phyloP scores from a whole-genome alignment of 176 grass and related monocot genomes.

The Oryza glaberrima region DNA sequence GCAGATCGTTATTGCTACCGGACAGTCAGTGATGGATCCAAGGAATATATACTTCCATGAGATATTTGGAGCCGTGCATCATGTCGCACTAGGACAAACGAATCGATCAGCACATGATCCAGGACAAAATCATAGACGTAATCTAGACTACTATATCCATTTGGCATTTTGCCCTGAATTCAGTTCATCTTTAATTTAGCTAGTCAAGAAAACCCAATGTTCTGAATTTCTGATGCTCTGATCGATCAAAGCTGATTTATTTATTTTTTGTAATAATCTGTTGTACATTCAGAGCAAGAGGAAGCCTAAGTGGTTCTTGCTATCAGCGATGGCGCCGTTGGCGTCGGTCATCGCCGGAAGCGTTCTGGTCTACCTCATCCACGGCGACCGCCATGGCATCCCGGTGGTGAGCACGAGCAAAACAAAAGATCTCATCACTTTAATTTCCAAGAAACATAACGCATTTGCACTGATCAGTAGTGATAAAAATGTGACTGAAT shows the following conservation, averaged over 20 bases:
- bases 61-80: not conserved
- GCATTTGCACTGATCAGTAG: not conserved
- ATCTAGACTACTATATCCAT: not conserved
- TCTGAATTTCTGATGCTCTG: not conserved
- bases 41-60: not conserved
- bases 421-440: not conserved
- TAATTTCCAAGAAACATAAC: not conserved
- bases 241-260: not conserved
- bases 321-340: conserved; percentile 59
- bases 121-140: not conserved
- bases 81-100: not conserved
- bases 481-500: not conserved
- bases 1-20: not conserved
- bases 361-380: conserved; percentile 57
- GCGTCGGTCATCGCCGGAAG: conserved; percentile 48
- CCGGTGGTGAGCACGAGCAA: conserved; percentile 48
- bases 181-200: not conserved
- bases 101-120: not conserved
- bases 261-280: not conserved
- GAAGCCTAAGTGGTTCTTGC: conserved; percentile 52
- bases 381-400: conserved; percentile 62
- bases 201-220: not conserved
- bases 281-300: conserved; percentile 50
- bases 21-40: too few species aligned
- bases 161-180: not conserved